Conservation (phyloP, 2,329 filamentous ascomycete species). For the Arthrobotrys iridis region DNA sequence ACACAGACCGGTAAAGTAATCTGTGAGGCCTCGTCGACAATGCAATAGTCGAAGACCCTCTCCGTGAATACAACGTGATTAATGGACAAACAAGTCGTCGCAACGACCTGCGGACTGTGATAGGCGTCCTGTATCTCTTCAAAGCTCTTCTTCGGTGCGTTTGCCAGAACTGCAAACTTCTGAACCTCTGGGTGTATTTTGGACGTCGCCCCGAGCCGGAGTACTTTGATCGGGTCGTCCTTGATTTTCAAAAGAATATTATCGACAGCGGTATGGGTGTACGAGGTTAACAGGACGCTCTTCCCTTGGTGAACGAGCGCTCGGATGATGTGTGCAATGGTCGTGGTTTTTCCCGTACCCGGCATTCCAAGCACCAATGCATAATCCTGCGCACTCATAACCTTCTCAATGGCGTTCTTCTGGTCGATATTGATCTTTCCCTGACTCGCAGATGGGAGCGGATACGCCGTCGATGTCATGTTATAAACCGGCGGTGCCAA, state of each 20-base stretch:
- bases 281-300: conserved; percentile 90
- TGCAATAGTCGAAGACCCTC: conserved; percentile 95
- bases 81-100: conserved; percentile 92
- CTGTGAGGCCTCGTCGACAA: conserved; percentile 96
- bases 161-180: conserved; percentile 82
- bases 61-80: conserved; percentile 88
- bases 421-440: conserved; percentile 87
- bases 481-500: conserved; percentile 78
- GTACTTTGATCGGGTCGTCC: conserved; percentile 77
- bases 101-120: conserved; percentile 86
- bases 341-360: conserved; percentile 97
- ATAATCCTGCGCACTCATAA: conserved; percentile 95
- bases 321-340: conserved; percentile 95
- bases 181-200: conserved; percentile 83
- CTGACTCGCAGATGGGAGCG: conserved; percentile 68
- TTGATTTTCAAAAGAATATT: conserved; percentile 95
- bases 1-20: conserved; percentile 95
- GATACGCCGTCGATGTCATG: conserved; percentile 71
- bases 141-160: conserved; percentile 76
- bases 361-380: conserved; percentile 98
- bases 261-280: conserved; percentile 97
- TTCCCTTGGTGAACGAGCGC: conserved; percentile 88
- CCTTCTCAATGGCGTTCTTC: conserved; percentile 84
- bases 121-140: conserved; percentile 86
- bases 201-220: conserved; percentile 80